Evolutionary conservation across 805 yeast genomes (phyloP), one percentile per base, ranked within the genome.

Genomic region (Hanseniaspora taiwanica): DNA sequence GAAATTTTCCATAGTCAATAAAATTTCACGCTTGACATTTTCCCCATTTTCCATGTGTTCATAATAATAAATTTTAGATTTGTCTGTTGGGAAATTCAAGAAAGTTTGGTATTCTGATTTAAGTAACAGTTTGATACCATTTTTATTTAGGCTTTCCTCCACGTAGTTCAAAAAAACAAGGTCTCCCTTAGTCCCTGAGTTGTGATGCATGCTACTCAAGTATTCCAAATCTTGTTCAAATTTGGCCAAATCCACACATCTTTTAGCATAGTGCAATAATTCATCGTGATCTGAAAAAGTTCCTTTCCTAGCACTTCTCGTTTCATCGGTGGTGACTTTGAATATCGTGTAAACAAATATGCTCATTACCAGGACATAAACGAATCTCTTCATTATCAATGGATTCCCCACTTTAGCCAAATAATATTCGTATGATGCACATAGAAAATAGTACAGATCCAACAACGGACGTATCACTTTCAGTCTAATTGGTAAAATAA

Each of bases 121-220:
- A 13, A 45, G 51, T 4, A 74, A 68, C 2, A 59, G 44, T 21
- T 63, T 60, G 17, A 86, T 45, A 2, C 82, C 81, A 46, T 76
- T 73, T 39, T 74, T 69, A 18, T 59, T 54, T 59, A 81, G 74
- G 37, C 72, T 71, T 19, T 70, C 71, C 44, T 73, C 66, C 13
- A 87, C 64, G 53, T 78, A 85, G 43, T 70, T 66, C 2, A 85
- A 78, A 27, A 86, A 60, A 0, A 89, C 71, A 44, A 75, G 58
- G 56, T 85, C 96, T 16, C 94, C 97, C 13, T 75, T 72, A 2
- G 96, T 79, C 3, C 97, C 97, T 0, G 96, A 76, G 47, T 80
- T 59, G 55, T 86, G 96, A 2, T 94, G 85, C 76, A 85, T 74
- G 6, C 81, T 71, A 21, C 87, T 76, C 19, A 85, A 54, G 50